Evolutionary conservation across 257 asterid species (phyloP).

Genomic region (Leonotis leonurus): DNA sequence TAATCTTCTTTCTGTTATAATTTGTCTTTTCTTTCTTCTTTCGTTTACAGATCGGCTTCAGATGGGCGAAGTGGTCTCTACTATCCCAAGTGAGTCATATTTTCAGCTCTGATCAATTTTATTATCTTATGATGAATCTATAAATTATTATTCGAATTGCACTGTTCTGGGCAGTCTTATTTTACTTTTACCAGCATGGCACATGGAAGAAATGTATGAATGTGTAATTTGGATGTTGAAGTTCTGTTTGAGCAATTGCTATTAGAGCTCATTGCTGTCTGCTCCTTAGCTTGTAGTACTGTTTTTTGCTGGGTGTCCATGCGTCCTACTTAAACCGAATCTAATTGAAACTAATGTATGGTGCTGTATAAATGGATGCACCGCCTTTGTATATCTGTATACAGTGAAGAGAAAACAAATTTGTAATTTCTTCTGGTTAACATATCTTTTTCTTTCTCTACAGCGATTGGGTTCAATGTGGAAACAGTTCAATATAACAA

Average conservation of each 20-base stretch:
- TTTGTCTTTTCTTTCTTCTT: too few relatives aligned
- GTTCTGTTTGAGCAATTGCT: neutral
- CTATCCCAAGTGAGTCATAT: slow-evolving; percentile 65
- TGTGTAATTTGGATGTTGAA: neutral
- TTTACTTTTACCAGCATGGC: neutral
- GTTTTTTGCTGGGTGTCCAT: neutral
- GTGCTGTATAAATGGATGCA: neutral
- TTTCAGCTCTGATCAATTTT: neutral
- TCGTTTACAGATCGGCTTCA: slow-evolving; percentile 77
- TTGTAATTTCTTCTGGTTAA: slow-evolving; percentile 7
- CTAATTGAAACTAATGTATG: neutral
- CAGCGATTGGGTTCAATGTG: slow-evolving; percentile 96
- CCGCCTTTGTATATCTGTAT: neutral
- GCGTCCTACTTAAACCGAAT: neutral
- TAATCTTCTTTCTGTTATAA: neutral
- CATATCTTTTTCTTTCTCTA: slow-evolving; percentile 7
- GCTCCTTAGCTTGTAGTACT: neutral
- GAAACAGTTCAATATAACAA: slow-evolving; percentile 89
- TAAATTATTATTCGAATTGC: neutral
- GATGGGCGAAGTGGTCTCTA: slow-evolving; percentile 98
- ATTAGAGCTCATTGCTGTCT: slow-evolving; percentile 9
- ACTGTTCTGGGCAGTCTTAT: neutral
- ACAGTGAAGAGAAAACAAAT: neutral
- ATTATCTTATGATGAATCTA: neutral
- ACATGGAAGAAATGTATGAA: neutral